Evolutionary conservation across 305 asterid genomes (phyloP).

Genomic region (Withania somnifera): DNA sequence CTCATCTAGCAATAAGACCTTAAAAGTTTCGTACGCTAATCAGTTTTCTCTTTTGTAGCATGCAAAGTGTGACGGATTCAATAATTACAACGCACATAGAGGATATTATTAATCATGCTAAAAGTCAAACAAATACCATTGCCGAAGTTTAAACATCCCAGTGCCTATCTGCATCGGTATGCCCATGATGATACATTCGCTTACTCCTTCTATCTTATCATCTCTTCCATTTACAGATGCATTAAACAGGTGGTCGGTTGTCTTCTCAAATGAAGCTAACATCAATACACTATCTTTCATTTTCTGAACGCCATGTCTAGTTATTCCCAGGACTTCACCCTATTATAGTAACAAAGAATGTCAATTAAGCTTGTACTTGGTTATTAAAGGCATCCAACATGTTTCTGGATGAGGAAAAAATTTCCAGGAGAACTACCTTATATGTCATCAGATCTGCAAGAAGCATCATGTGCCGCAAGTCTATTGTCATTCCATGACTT

Average conservation of each 20-base stretch:
- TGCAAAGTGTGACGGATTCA: background rate
- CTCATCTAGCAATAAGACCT: background rate
- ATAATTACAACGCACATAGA: background rate
- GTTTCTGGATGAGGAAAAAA: background rate
- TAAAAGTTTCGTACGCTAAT: background rate
- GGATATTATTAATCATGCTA: background rate
- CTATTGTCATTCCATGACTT: constrained; percentile 75
- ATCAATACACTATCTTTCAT: constrained; percentile 80
- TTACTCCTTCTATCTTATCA: constrained; percentile 85
- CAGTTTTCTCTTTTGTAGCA: background rate
- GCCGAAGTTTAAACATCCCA: constrained; percentile 81
- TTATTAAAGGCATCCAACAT: background rate
- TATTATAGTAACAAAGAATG: constrained; percentile 14
- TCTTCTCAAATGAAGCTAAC: constrained; percentile 90
- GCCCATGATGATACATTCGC: constrained; percentile 90
- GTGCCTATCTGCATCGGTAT: constrained; percentile 79
- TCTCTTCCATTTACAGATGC: constrained; percentile 73
- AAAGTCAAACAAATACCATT: constrained; percentile 29
- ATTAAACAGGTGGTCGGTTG: constrained; percentile 74
- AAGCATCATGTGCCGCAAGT: constrained; percentile 92
- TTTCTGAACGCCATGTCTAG: constrained; percentile 69
- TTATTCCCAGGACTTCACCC: constrained; percentile 90
- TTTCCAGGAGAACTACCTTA: constrained; percentile 32
- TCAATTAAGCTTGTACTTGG: background rate
- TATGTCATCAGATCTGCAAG: constrained; percentile 88